A percentile compares a stretch with the other conserved stretches of the same genome.
phyloP scores from a whole-genome alignment of 345 rosid genomes.

The Gossypium sturtianum region DNA sequence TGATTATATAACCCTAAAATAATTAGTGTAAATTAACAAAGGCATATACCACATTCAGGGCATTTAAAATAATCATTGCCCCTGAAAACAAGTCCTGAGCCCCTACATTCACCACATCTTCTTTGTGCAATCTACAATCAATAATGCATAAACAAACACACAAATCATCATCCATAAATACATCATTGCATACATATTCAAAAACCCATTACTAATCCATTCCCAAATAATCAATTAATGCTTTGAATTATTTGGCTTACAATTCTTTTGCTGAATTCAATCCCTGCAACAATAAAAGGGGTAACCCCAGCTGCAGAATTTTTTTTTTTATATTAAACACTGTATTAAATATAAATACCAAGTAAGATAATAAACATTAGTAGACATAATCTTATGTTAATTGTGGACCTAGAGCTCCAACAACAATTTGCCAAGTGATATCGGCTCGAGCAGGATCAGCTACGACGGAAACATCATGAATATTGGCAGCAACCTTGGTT shows the following conservation, averaged over 20 bases:
- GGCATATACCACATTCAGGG: slow-evolving; percentile 7
- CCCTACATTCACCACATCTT: slow-evolving; percentile 65
- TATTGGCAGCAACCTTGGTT: slow-evolving; percentile 24
- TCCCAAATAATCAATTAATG: neutral
- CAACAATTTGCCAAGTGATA: slow-evolving; percentile 70
- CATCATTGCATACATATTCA: neutral
- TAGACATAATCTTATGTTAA: neutral
- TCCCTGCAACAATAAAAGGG: slow-evolving; percentile 80
- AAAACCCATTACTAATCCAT: neutral
- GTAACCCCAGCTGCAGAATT: slow-evolving; percentile 55
- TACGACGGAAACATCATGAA: slow-evolving; percentile 11
- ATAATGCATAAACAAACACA: neutral
- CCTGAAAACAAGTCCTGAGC: slow-evolving; percentile 63
- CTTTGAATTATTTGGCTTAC: neutral
- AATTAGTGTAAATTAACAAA: neutral
- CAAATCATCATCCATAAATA: neutral
- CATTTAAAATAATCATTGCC: slow-evolving; percentile 26
- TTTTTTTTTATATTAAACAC: neutral
- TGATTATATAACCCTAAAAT: neutral
- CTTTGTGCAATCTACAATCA: slow-evolving; percentile 62
- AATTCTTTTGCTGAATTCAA: slow-evolving; percentile 85
- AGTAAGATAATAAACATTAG: neutral
- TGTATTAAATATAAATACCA: neutral
- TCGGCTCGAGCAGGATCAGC: slow-evolving; percentile 19
- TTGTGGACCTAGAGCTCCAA: slow-evolving; percentile 57